Percentiles rank a stretch among this genome's conserved stretches.
Conservation (phyloP, 441 rosid species). For the Erysimum cheiri region DNA sequence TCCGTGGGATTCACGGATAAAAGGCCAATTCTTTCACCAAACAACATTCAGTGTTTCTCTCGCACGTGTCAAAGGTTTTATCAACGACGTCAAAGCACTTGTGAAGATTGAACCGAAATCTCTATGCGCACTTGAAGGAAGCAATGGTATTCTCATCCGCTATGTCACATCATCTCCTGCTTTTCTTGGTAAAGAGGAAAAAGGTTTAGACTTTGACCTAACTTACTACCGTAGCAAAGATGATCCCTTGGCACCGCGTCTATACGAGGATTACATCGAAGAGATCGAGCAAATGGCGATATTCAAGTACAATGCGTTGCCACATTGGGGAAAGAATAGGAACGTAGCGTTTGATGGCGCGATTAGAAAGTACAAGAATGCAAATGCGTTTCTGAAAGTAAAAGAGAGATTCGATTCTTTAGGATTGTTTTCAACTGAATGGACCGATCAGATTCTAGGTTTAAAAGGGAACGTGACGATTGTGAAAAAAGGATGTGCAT, state of each 20-base stretch:
- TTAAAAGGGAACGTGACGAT: constrained; percentile 46
- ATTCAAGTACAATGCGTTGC: constrained; percentile 61
- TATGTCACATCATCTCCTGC: constrained; percentile 69
- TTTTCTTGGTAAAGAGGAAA: constrained; percentile 62
- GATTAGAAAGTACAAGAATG: constrained; percentile 52
- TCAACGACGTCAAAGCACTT: constrained; percentile 63
- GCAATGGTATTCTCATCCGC: constrained; percentile 68
- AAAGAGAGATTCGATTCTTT: constrained; percentile 58
- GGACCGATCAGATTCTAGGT: constrained; percentile 72
- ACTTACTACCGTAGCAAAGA: constrained; percentile 65
- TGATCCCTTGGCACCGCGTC: constrained; percentile 55
- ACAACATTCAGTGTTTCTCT: constrained; percentile 60
- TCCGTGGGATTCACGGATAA: constrained; percentile 74
- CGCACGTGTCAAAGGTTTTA: constrained; percentile 54
- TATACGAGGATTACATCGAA: constrained; percentile 60
- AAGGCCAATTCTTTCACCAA: constrained; percentile 64
- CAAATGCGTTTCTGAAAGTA: constrained; percentile 49
- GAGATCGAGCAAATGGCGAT: constrained; percentile 81
- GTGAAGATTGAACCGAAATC: constrained; percentile 52
- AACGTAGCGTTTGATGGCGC: constrained; percentile 61
- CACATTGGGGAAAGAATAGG: constrained; percentile 84
- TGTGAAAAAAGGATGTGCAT: constrained; percentile 61
- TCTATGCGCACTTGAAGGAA: constrained; percentile 47
- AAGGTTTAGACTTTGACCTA: constrained; percentile 63
- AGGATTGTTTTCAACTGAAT: constrained; percentile 69